phyloP scores from a whole-genome alignment of 2,329 filamentous ascomycete species.

The Emericellopsis atlantica region DNA sequence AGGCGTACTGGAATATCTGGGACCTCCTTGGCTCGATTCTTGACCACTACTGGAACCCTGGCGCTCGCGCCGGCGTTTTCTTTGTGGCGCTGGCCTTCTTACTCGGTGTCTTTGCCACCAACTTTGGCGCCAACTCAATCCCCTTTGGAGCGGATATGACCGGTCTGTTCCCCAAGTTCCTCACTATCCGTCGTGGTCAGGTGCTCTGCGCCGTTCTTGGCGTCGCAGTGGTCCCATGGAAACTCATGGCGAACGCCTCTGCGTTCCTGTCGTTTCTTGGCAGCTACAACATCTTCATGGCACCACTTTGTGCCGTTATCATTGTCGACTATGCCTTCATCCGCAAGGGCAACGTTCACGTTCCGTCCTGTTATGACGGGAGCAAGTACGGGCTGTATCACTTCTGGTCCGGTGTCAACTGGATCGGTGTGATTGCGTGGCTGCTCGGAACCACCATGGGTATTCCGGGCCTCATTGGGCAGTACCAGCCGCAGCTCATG shows the following conservation, averaged over 20 bases:
- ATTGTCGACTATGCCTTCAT: conserved; percentile 20
- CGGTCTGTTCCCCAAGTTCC: conserved; percentile 14
- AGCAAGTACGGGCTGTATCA: conserved; percentile 15
- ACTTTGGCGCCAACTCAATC: conserved; percentile 15
- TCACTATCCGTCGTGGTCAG: conserved; percentile 18
- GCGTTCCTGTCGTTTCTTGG: conserved; percentile 12
- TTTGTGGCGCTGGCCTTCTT: conserved; percentile 12
- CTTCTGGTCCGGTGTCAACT: conserved; percentile 18
- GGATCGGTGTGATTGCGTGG: conserved; percentile 12
- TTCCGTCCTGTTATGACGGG: conserved; percentile 16
- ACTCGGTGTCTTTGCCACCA: conserved; percentile 10
- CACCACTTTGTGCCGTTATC: conserved; percentile 14
- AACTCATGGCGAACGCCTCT: conserved; percentile 10
- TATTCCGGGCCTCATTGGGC: conserved; percentile 13
- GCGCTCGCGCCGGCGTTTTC: conserved; percentile 15
- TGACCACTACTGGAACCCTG: conserved; percentile 18
- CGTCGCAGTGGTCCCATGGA: conserved; percentile 17
- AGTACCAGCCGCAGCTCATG: conserved; percentile 11
- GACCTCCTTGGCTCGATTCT: conserved; percentile 19
- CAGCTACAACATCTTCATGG: conserved; percentile 15
- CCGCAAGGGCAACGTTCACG: conserved; percentile 14
- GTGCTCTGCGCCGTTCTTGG: conserved; percentile 17
- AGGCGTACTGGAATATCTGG: conserved; percentile 21
- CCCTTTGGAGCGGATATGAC: conserved; percentile 20
- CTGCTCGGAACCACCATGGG: conserved; percentile 10